Base-by-base conservation (phyloP, 306 rosid genomes). In the Carpinus fangiana region DNA sequence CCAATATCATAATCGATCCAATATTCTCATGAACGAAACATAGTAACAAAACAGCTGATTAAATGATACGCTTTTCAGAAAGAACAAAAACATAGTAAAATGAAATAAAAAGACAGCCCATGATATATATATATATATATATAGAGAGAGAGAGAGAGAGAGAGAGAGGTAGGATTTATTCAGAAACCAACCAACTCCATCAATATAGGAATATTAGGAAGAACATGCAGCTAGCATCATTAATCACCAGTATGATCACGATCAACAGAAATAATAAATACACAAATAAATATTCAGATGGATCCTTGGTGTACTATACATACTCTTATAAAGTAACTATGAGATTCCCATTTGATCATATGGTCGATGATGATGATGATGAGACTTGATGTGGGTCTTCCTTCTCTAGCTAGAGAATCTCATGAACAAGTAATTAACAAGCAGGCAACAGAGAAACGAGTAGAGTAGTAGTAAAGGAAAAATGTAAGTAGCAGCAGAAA, bases 291-390 rank as follows among this genome's bases (percentile, higher is more conserved):
- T 41, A 31, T 12, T 41, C 52, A 41, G 72, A 67, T 67, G 13
- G 72, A 67, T 67, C 23, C 72, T 38, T 66, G 50, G 38, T 66
- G 72, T 38, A 60, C 72, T 41, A 18, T 41, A 67, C 72, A 41
- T 9, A 0, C 51, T 67, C 72, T 67, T 67, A 4, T 67, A 4
- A 67, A 41, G 72, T 18, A 67, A n/a, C 31, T 11, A 31, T 62
- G 69, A 62, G 41, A 34, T 62, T 13, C 18, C 8, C 31, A 23
- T 31, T 8, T 28, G n/a, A 13, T 13, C n/a, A 28, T 31, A 31
- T 31, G 34, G 34, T 31, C 34, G 34, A 31, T 31, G 34, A 31
- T 3, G 69, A 5, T 2, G 69, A 34, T 12, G 69, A 62, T 14
- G 43, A 28, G 13, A 17, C 11, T 62, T 62, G 20, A 31, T 62